Evolutionary conservation across 352 stramenopile species (phyloP), one percentile per base, ranked within the genome.

Genomic region (Phytophthora citrophthora): DNA sequence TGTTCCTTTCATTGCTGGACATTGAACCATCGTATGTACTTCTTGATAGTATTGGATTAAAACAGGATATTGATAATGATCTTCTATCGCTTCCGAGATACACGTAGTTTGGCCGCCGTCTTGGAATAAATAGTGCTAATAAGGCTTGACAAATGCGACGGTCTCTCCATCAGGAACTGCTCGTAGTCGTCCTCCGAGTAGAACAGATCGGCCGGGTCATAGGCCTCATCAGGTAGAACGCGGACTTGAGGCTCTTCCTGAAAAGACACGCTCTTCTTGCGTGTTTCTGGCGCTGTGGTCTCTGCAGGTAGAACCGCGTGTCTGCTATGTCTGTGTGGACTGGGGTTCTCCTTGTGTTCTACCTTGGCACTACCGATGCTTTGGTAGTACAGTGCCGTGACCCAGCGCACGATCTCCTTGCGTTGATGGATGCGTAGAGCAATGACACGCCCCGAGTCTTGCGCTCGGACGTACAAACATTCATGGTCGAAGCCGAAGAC

Each of bases 311-410:
- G 1, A 45, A 59, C 40, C 29, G 27, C 46, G 40, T 60, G 58
- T 47, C 44, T 69, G 50, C 29, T 54, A 47, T 64, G 41, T 43
- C 26, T 75, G 15, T 47, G 15, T 38, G 41, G 44, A 6, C 1
- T 48, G 36, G 13, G 16, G 23, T 54, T 36, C 12, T 44, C 47
- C 16, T 54, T 51, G 13, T 52, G 48, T 12, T 44, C 32, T 47
- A 45, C 41, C 5, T 48, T 51, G 16, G 48, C 51, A 43, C 26
- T 63, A 23, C 51, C 64, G 16, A 85, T 71, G 43, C 76, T 85
- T 68, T 84, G 73, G 61, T 87, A 87, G 57, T 87, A 87, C 29
- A 87, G 71, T 54, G 78, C 78, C 16, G 78, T 87, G 51, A 87
- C 78, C 78, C 78, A 87, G 7, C 76, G 75, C 32, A 84, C 78